phyloP scores from a whole-genome alignment of 176 grass and related monocot genomes.

The Puya raimondii region DNA sequence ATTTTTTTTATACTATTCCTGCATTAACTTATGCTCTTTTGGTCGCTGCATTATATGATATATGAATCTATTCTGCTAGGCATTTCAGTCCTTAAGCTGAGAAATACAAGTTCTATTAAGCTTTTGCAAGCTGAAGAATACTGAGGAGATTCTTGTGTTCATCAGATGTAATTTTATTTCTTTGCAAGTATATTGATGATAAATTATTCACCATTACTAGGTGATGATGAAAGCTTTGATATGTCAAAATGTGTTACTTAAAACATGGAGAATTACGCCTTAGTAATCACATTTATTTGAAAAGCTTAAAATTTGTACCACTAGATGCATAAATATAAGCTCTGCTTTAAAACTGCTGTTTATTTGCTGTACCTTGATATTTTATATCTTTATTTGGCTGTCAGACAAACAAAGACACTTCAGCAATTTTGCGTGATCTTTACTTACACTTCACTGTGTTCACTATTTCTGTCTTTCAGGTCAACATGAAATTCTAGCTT shows the following conservation, averaged over 20 bases:
- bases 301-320: background rate
- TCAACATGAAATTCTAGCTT: conserved; percentile 97
- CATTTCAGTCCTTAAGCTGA: background rate
- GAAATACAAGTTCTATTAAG: background rate
- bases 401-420: background rate
- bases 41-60: too few relatives aligned
- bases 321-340: too few relatives aligned
- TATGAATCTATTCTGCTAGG: too few relatives aligned
- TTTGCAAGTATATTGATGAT: background rate
- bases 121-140: background rate
- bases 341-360: too few relatives aligned
- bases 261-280: background rate
- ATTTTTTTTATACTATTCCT: too few relatives aligned
- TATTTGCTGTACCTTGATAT: conserved; percentile 1
- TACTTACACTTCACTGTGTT: background rate
- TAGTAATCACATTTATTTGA: background rate
- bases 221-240: background rate
- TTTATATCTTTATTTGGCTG: background rate
- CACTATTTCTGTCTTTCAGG: conserved; percentile 25
- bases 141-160: background rate
- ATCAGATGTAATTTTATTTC: background rate
- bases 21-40: too few relatives aligned
- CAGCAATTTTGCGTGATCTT: background rate
- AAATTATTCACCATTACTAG: background rate
- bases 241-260: background rate